Conservation (phyloP, 2,329 filamentous ascomycete species). For the Gliomastix tumulicola region DNA sequence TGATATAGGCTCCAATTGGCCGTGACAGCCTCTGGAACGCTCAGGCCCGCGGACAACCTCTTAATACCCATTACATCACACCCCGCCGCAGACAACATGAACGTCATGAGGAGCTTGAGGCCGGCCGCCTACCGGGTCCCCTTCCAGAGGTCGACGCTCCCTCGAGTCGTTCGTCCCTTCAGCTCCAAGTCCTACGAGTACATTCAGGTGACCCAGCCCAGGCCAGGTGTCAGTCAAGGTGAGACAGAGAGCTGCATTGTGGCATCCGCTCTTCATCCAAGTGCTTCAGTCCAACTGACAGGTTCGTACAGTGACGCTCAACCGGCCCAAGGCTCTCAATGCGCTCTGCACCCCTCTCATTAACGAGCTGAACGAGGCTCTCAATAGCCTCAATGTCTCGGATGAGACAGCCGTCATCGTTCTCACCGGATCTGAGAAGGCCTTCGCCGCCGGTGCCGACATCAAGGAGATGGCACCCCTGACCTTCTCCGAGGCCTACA, state of each 20-base stretch:
- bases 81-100: slow-evolving; percentile 38
- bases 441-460: slow-evolving; percentile 92
- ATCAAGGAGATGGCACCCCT: slow-evolving; percentile 98
- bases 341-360: slow-evolving; percentile 89
- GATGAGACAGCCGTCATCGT: slow-evolving; percentile 69
- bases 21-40: no score
- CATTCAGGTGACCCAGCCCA: slow-evolving; percentile 74
- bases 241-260: no score
- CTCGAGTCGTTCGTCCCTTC: slow-evolving; percentile 45
- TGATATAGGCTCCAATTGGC: not conserved
- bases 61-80: no score
- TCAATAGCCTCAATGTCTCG: slow-evolving; percentile 63
- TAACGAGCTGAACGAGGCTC: slow-evolving; percentile 75
- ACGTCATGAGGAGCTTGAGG: slow-evolving; percentile 49
- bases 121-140: slow-evolving; percentile 38
- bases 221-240: slow-evolving; percentile 89
- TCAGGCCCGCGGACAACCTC: no score
- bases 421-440: slow-evolving; percentile 81
- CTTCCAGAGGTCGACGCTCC: slow-evolving; percentile 50
- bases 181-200: slow-evolving; percentile 64
- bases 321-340: slow-evolving; percentile 93
- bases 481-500: slow-evolving; percentile 83
- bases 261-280: no score
- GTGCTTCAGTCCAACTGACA: no score
- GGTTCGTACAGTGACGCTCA: slow-evolving; percentile 65